Evolutionary conservation across 192 early-diverging fungal genomes (phyloP).

Genomic region (Backusella morwellensis): DNA sequence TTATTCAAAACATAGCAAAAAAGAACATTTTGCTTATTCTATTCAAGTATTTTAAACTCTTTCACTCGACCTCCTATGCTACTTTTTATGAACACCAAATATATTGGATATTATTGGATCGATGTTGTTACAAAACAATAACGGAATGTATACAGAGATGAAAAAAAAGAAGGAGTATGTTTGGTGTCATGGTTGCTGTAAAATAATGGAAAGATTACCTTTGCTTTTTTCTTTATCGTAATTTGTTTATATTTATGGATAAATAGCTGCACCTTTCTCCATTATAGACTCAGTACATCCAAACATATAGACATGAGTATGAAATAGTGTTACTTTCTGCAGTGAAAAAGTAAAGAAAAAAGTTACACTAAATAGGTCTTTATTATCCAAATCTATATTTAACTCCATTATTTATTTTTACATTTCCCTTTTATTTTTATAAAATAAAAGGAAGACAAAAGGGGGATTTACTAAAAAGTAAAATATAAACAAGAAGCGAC

Average conservation of each 20-base stretch:
- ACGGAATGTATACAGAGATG: background rate
- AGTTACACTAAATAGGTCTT: background rate
- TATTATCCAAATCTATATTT: background rate
- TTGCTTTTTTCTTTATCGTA: background rate
- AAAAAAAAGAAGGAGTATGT: background rate
- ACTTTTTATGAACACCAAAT: background rate
- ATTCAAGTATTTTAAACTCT: background rate
- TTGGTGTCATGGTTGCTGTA: background rate
- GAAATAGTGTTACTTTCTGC: background rate
- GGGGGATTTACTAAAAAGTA: background rate
- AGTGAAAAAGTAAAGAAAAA: background rate
- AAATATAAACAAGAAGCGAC: background rate
- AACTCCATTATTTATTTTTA: background rate
- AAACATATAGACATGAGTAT: background rate
- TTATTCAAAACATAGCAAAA: background rate
- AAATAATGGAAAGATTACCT: background rate
- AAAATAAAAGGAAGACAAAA: background rate
- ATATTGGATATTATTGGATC: background rate
- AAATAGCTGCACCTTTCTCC: background rate
- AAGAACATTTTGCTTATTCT: background rate
- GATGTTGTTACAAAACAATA: background rate
- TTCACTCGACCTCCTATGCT: background rate
- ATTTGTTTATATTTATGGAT: background rate
- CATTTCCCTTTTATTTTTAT: background rate
- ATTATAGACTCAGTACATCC: background rate